phyloP scores from a whole-genome alignment of 2,329 filamentous ascomycete species.

The Blastomyces silverae region DNA sequence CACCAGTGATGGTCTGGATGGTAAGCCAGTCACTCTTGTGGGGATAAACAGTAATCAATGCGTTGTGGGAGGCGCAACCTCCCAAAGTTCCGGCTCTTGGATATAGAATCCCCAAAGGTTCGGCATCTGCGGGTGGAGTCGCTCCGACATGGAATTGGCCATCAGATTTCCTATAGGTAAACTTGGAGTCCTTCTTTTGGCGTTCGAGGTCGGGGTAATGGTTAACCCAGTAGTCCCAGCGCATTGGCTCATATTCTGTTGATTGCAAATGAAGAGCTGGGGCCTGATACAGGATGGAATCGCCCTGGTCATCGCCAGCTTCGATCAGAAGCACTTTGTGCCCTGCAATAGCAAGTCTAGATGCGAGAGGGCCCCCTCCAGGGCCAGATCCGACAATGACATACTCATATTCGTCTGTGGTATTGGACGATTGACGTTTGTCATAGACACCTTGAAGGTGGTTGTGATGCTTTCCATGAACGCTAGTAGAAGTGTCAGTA shows the following conservation, averaged over 20 bases:
- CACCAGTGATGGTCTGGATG: conserved; percentile 52
- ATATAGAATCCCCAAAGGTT: conserved; percentile 49
- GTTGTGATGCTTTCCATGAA: conserved; percentile 7
- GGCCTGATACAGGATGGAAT: conserved; percentile 47
- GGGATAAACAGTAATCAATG: conserved; percentile 53
- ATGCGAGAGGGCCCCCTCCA: conserved; percentile 54
- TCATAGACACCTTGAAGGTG: not conserved
- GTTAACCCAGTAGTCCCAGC: conserved; percentile 59
- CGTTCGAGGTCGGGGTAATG: conserved; percentile 52
- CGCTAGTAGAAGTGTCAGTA: conserved; percentile 1
- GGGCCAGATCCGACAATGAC: conserved; percentile 56
- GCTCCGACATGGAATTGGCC: conserved; percentile 51
- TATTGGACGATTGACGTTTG: conserved; percentile 8
- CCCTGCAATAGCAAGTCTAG: conserved; percentile 54
- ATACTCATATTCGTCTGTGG: conserved; percentile 49
- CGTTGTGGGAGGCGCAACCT: conserved; percentile 56
- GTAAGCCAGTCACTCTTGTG: conserved; percentile 53
- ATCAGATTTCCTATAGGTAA: conserved; percentile 49
- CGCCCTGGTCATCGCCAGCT: conserved; percentile 53
- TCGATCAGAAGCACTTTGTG: conserved; percentile 56
- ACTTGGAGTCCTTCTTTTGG: conserved; percentile 53
- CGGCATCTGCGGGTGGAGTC: conserved; percentile 46
- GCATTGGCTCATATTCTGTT: conserved; percentile 50
- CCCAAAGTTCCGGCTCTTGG: conserved; percentile 52
- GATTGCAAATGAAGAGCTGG: conserved; percentile 50